A percentile compares a stretch with the other conserved stretches of the same genome.
phyloP scores from a whole-genome alignment of 139 green algal genomes.

The Closterium sp. region DNA sequence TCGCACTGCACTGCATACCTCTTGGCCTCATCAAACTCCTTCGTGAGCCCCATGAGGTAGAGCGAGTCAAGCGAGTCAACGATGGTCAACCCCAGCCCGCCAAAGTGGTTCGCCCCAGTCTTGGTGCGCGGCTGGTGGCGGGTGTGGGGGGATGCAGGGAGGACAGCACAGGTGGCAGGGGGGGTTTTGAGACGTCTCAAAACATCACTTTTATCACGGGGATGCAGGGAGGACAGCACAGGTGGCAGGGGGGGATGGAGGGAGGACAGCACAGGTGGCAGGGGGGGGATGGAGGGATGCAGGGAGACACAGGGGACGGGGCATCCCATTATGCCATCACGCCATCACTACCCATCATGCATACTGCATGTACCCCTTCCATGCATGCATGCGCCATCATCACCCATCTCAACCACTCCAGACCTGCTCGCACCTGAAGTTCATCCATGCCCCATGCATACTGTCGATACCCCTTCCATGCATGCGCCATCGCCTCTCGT shows the following conservation, averaged over 20 bases:
- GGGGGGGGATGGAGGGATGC: no score
- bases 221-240: no score
- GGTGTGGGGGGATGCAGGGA: not conserved
- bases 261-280: no score
- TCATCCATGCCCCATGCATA: not conserved
- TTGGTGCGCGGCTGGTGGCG: conserved; percentile 32
- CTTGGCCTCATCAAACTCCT: conserved; percentile 49
- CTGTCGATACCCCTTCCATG: conserved; percentile 61
- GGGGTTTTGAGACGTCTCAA: no score
- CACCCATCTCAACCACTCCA: no score
- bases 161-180: not conserved
- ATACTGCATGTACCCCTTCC: no score
- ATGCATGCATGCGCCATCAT: no score
- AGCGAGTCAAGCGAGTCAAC: conserved; percentile 71
- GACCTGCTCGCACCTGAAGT: not conserved
- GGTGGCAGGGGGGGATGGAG: no score
- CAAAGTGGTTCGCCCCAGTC: conserved; percentile 46
- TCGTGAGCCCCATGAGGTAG: conserved; percentile 67
- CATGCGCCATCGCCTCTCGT: conserved; percentile 57
- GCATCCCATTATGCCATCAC: no score
- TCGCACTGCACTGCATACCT: conserved; percentile 43
- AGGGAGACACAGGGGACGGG: no score
- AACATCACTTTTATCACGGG: no score
- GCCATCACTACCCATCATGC: no score
- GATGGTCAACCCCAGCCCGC: conserved; percentile 66